Percentiles rank a stretch among this genome's conserved stretches.
Evolutionary conservation across 805 yeast species (phyloP).

Genomic region (Ascoidea rubescens): DNA sequence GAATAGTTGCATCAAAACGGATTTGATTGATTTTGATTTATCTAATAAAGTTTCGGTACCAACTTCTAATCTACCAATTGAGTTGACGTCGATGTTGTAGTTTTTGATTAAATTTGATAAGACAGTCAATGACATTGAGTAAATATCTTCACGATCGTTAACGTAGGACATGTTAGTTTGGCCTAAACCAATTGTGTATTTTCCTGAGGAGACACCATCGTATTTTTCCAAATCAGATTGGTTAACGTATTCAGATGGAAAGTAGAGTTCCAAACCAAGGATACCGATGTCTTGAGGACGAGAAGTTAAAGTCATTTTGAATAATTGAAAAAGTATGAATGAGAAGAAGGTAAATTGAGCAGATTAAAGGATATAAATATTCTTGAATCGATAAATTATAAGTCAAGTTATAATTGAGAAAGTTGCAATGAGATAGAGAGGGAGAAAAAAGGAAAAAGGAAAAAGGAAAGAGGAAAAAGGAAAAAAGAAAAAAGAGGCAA

Average conservation of each 20-base stretch:
- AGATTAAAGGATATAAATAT: too few species aligned
- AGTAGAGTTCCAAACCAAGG: conserved; percentile 87
- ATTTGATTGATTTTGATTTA: conserved; percentile 92
- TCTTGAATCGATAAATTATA: too few species aligned
- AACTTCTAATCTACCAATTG: conserved; percentile 90
- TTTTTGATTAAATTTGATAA: conserved; percentile 62
- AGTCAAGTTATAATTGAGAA: too few species aligned
- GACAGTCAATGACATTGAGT: conserved; percentile 88
- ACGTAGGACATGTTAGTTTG: conserved; percentile 98
- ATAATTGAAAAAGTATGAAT: background rate
- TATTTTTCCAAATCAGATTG: conserved; percentile 77
- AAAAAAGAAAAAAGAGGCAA: too few species aligned
- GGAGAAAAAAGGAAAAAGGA: too few species aligned
- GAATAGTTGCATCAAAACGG: conserved; percentile 88
- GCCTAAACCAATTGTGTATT: conserved; percentile 96
- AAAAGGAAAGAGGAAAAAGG: too few species aligned
- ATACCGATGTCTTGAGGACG: conserved; percentile 85
- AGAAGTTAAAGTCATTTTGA: conserved; percentile 14
- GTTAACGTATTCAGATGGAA: conserved; percentile 75
- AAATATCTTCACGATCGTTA: conserved; percentile 93
- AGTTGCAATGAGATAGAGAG: too few species aligned
- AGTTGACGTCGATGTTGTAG: conserved; percentile 67
- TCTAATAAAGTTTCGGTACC: conserved; percentile 97
- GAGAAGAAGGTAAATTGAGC: too few species aligned
- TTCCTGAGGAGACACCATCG: conserved; percentile 84